Evolutionary conservation across 1,284 basidiomycete species (phyloP).

Genomic region (Cryptococcus sp.): DNA sequence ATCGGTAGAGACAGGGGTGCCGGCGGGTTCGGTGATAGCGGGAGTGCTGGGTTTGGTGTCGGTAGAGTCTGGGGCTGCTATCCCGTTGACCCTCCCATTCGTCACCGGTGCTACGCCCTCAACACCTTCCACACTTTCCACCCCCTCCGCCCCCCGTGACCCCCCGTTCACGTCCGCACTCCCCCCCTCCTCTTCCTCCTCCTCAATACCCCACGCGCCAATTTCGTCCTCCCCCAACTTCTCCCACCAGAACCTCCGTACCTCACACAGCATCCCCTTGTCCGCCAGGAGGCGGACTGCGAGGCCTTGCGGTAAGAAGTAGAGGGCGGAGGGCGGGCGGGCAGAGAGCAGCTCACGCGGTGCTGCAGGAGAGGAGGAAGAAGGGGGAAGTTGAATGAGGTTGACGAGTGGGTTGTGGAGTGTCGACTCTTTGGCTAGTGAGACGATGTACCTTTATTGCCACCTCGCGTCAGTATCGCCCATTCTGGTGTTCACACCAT

Average conservation of each 20-base stretch:
- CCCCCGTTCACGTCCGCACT: not conserved
- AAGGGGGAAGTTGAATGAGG: not conserved
- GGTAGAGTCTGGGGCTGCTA: too few relatives aligned
- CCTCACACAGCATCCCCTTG: not conserved
- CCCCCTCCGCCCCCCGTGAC: too few relatives aligned
- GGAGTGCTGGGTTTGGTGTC: too few relatives aligned
- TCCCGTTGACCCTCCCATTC: too few relatives aligned
- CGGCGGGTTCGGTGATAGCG: too few relatives aligned
- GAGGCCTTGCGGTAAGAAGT: not conserved
- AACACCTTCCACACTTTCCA: not conserved
- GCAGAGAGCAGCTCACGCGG: not conserved
- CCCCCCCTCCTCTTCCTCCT: not conserved
- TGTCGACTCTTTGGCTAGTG: not conserved
- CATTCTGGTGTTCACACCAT: not conserved
- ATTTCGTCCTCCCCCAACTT: not conserved
- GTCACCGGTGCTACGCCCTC: too few relatives aligned
- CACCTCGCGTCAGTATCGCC: not conserved
- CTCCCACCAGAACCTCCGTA: conserved; percentile 1
- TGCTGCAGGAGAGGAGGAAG: too few relatives aligned
- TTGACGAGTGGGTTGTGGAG: not conserved
- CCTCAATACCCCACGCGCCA: not conserved
- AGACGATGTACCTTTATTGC: not conserved
- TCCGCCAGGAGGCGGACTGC: not conserved
- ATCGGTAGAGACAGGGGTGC: too few relatives aligned
- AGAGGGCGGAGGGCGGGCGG: not conserved